Evolutionary conservation across 305 asterid genomes (phyloP).

Genomic region (Rubia tinctorum): DNA sequence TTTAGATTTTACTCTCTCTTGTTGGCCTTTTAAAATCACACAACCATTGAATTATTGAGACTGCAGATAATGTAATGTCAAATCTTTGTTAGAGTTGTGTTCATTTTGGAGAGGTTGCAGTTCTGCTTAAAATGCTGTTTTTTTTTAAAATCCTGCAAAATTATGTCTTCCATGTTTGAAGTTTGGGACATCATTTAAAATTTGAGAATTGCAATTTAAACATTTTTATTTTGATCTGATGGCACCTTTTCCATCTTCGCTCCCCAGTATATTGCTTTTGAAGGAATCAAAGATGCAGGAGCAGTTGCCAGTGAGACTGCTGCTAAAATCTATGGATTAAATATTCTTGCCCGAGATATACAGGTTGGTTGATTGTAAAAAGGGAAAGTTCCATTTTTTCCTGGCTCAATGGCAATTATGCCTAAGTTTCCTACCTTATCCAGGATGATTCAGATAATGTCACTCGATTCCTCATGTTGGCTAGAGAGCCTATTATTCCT

Average conservation of each 20-base stretch:
- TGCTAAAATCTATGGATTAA: conserved; percentile 72
- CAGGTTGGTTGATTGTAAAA: conserved; percentile 53
- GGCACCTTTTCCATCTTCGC: conserved; percentile 17
- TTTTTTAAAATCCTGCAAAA: neutral
- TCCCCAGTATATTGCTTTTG: conserved; percentile 68
- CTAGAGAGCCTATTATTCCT: conserved; percentile 98
- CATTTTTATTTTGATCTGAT: neutral
- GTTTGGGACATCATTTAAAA: neutral
- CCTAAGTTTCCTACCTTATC: conserved; percentile 21
- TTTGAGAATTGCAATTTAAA: neutral
- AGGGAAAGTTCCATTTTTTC: neutral
- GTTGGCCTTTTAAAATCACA: conserved; percentile 2
- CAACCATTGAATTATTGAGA: neutral
- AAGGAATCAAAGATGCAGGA: conserved; percentile 80
- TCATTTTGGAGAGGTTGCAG: neutral
- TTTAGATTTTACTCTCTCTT: conserved; percentile 3
- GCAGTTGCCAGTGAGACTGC: conserved; percentile 96
- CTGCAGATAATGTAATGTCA: neutral
- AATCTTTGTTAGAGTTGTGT: neutral
- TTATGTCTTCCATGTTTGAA: neutral
- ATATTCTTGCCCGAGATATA: conserved; percentile 87
- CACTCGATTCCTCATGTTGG: conserved; percentile 95
- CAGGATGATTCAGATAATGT: conserved; percentile 96
- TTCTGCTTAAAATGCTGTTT: neutral
- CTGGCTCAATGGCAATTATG: neutral